Conservation (phyloP, 371 early-diverging fungal genomes). For the Fennellomyces sp. region DNA sequence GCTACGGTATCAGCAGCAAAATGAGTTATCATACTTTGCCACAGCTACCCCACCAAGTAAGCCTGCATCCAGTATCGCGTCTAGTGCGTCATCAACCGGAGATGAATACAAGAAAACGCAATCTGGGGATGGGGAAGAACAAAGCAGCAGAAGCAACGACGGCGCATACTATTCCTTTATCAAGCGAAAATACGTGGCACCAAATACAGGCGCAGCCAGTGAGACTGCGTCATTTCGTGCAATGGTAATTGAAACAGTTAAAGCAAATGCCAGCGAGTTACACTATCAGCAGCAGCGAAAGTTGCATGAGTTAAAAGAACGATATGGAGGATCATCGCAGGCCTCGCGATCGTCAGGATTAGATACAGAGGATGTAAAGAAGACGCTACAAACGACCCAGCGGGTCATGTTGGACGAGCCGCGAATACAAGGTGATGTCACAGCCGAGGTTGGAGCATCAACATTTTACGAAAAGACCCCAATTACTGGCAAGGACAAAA, state of each 20-base stretch:
- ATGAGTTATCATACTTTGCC: not conserved
- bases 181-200: slow-evolving; percentile 37
- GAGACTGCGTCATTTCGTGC: slow-evolving; percentile 45
- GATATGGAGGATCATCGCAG: not conserved
- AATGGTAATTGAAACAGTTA: slow-evolving; percentile 37
- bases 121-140: not conserved
- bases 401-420: not conserved
- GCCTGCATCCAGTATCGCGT: not conserved
- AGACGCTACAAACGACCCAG: not conserved
- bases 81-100: not conserved
- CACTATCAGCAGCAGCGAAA: slow-evolving; percentile 22
- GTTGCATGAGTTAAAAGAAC: slow-evolving; percentile 9
- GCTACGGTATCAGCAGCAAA: slow-evolving; percentile 5
- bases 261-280: slow-evolving; percentile 29
- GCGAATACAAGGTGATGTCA: not conserved
- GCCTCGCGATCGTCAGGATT: not conserved
- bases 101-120: not conserved
- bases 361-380: not conserved
- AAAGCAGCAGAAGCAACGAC: not conserved
- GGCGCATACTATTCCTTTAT: slow-evolving; percentile 32
- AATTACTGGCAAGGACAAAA: not conserved
- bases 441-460: slow-evolving; percentile 30
- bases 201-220: slow-evolving; percentile 28
- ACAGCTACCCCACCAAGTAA: not conserved
- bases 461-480: slow-evolving; percentile 16